Conservation (phyloP, 2,329 filamentous ascomycete species). For the Colletotrichum nymphaeae region DNA sequence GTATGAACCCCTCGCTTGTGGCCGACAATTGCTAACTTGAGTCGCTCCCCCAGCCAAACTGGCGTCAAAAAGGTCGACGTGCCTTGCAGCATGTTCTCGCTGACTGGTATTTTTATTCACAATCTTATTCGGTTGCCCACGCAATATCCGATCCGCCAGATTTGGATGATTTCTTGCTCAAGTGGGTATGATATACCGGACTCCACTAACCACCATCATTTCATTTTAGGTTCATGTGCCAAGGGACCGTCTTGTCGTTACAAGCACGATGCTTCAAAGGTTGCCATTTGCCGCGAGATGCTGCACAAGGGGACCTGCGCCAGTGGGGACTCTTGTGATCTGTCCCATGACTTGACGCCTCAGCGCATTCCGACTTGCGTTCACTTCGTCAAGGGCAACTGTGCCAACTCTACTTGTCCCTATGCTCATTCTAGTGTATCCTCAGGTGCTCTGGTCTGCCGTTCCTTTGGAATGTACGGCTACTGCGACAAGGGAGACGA, state of each 20-base stretch:
- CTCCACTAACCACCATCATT: constrained; percentile 55
- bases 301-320: constrained; percentile 83
- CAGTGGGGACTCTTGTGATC: constrained; percentile 83
- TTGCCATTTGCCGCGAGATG: constrained; percentile 90
- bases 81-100: constrained; percentile 78
- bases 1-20: constrained; percentile 62
- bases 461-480: constrained; percentile 84
- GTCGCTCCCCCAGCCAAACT: constrained; percentile 53
- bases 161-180: constrained; percentile 2
- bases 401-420: constrained; percentile 85
- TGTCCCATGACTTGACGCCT: constrained; percentile 87
- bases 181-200: constrained; percentile 48
- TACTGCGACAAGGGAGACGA: constrained; percentile 86
- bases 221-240: constrained; percentile 79
- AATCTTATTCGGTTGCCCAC: constrained; percentile 45
- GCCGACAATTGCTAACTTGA: constrained; percentile 50
- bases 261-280: constrained; percentile 85
- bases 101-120: constrained; percentile 72
- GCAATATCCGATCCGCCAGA: not conserved
- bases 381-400: constrained; percentile 91
- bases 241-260: constrained; percentile 85
- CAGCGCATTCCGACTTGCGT: constrained; percentile 89
- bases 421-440: constrained; percentile 88
- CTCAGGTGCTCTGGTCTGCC: constrained; percentile 83
- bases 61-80: constrained; percentile 77